phyloP scores from a whole-genome alignment of 257 asterid species.

The Solanum boliviense region DNA sequence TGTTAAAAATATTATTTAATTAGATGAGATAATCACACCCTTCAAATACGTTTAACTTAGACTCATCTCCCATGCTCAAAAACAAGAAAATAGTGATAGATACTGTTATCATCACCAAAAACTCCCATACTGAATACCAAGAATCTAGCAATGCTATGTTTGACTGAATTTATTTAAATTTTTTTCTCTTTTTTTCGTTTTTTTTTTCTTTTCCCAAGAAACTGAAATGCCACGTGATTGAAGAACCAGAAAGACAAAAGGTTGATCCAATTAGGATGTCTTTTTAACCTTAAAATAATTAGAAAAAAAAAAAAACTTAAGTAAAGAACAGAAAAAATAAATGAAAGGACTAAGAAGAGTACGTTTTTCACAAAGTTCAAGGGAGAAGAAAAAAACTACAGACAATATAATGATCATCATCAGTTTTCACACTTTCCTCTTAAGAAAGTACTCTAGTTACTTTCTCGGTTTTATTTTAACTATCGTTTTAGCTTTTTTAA shows the following conservation, averaged over 20 bases:
- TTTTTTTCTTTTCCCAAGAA: not conserved
- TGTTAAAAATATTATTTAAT: too few relatives aligned
- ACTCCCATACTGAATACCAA: not conserved
- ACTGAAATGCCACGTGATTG: not conserved
- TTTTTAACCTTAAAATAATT: not conserved
- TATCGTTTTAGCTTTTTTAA: not conserved
- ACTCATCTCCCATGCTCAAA: not conserved
- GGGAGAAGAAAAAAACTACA: not conserved
- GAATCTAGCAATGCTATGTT: not conserved
- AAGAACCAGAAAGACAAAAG: not conserved
- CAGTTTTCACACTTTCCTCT: not conserved
- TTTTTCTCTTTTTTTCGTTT: not conserved
- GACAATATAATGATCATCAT: not conserved
- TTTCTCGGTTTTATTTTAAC: not conserved
- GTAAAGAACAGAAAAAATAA: not conserved
- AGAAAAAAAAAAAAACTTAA: not conserved
- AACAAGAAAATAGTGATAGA: not conserved
- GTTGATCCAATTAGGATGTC: slow-evolving; percentile 4
- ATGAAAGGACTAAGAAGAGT: not conserved
- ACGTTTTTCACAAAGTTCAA: slow-evolving; percentile 4
- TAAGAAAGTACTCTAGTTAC: not conserved
- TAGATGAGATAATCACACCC: rapidly evolving
- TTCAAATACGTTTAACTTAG: rapidly evolving
- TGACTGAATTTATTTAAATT: not conserved
- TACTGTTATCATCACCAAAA: not conserved